A percentile compares a stretch with the other conserved stretches of the same genome.
These are phyloP conservation scores for Selaginella moellendorffii DNA, from an alignment of 75 land plant species.

Conservation along the genomic window DNA sequence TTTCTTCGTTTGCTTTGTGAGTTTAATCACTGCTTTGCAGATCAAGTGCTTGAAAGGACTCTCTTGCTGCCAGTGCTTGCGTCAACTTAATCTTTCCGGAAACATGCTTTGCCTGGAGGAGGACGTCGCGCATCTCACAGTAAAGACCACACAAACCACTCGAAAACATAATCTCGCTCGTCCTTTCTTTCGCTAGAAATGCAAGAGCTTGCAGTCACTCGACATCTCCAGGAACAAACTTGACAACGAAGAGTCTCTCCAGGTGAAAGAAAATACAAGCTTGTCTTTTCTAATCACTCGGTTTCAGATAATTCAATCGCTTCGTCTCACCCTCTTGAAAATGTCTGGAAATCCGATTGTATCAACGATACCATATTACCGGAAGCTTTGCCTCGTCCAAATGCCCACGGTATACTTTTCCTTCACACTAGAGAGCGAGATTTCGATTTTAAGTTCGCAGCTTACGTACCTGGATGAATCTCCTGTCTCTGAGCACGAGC, in stretches of 20 bases:
- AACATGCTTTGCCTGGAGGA: slow-evolving; percentile 13
- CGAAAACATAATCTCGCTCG: too few species aligned
- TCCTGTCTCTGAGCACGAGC: slow-evolving; percentile 28
- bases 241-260: slow-evolving; percentile 21
- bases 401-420: slow-evolving; percentile 24
- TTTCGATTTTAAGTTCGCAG: too few species aligned
- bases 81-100: slow-evolving; percentile 24
- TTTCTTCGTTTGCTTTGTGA: too few species aligned
- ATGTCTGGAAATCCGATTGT: slow-evolving; percentile 26
- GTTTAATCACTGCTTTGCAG: too few species aligned
- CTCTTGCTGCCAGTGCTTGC: slow-evolving; percentile 10
- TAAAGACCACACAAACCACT: slow-evolving; percentile 1
- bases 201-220: too few species aligned
- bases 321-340: slow-evolving; percentile 16
- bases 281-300: too few species aligned
- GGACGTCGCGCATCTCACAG: slow-evolving; percentile 21
- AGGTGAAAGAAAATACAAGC: too few species aligned
- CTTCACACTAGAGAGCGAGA: not conserved
- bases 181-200: slow-evolving; percentile 15
- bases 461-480: slow-evolving; percentile 27
- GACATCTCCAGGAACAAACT: slow-evolving; percentile 32
- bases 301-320: slow-evolving; percentile 18
- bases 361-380: slow-evolving; percentile 11
- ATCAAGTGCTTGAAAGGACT: slow-evolving; percentile 20
- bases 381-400: slow-evolving; percentile 13